Evolutionary conservation across 805 yeast species (phyloP), one percentile per base, ranked within the genome.

Genomic region (Brettanomyces sp.): DNA sequence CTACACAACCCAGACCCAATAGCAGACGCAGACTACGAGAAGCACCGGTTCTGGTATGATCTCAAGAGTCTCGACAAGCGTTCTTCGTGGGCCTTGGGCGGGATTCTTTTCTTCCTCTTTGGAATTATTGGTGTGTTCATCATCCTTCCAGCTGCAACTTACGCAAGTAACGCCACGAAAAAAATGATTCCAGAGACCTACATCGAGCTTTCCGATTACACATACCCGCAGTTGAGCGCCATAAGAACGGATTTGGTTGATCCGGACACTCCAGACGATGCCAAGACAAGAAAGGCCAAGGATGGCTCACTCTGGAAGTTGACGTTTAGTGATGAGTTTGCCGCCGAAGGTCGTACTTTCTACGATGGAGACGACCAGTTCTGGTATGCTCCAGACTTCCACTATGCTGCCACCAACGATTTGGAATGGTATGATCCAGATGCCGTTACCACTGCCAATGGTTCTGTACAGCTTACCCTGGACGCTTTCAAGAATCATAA

Each of bases 381-480:
- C 59, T 90, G 91, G 84, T 76, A 84, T 39, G 96, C 88, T 3
- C 85, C 82, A 2, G 87, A 89, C 65, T 55, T 89, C 34, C 79
- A 88, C 62, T 90, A 90, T 63, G 90, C 75, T 45, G 95, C 95
- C 23, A 90, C 97, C 5, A 67, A 76, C 47, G 97, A 90, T 69
- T 72, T 88, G 58, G 97, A 90, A 68, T 90, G 96, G 96, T 90
- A 90, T 64, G 82, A 80, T 49, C 98, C 98, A 1, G 96, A 90
- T 61, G 96, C 96, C 1, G 79, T 74, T 3, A 73, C 80, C 30
- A 90, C 97, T 0, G 69, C 65, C 5, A 77, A 85, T 53, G 97
- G 97, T 49, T 72, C 88, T 4, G 60, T 85, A 43, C 65, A 68
- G 42, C 56, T 90, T 22, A 72, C 82, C 45, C 67, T 90, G 79